These are phyloP conservation scores for Rusavskia elegans DNA, from an alignment of 495 filamentous ascomycete species.

Conservation along the genomic window DNA sequence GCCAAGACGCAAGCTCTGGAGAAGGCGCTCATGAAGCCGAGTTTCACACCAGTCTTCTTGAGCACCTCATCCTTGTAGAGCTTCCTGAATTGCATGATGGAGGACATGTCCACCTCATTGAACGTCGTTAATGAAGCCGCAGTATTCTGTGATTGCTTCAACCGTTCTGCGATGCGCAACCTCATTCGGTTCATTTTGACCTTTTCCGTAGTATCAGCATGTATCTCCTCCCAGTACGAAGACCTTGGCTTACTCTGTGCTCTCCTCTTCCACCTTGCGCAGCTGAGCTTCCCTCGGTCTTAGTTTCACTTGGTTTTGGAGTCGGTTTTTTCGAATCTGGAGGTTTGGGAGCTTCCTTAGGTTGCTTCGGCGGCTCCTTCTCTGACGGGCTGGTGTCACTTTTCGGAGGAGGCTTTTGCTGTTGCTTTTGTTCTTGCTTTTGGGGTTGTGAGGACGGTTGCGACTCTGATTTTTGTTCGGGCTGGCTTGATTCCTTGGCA, in stretches of 20 bases:
- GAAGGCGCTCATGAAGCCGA: constrained; percentile 98
- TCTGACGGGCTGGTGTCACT: constrained; percentile 16
- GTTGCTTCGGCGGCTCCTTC: constrained; percentile 26
- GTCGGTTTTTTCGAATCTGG: constrained; percentile 19
- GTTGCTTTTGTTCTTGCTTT: constrained; percentile 10
- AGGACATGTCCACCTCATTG: constrained; percentile 99
- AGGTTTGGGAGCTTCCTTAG: constrained; percentile 20
- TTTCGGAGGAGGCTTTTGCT: constrained; percentile 13
- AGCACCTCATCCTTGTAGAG: constrained; percentile 90
- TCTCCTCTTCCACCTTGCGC: constrained; percentile 68
- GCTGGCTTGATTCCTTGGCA: constrained; percentile 31
- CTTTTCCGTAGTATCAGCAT: constrained; percentile 22
- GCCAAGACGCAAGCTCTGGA: constrained; percentile 80
- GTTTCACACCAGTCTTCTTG: constrained; percentile 93
- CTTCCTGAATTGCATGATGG: constrained; percentile 91
- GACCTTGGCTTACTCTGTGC: constrained; percentile 53
- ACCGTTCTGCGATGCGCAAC: constrained; percentile 84
- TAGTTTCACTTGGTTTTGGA: constrained; percentile 16
- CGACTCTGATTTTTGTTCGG: constrained; percentile 24
- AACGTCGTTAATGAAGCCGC: constrained; percentile 95
- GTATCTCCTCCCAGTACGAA: background rate
- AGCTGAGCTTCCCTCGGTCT: constrained; percentile 9
- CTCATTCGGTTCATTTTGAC: constrained; percentile 99
- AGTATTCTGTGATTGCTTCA: constrained; percentile 98
- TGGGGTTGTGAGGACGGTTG: constrained; percentile 15